Evolutionary conservation across 306 rosid species (phyloP).

Genomic region (Coriaria nepalensis): DNA sequence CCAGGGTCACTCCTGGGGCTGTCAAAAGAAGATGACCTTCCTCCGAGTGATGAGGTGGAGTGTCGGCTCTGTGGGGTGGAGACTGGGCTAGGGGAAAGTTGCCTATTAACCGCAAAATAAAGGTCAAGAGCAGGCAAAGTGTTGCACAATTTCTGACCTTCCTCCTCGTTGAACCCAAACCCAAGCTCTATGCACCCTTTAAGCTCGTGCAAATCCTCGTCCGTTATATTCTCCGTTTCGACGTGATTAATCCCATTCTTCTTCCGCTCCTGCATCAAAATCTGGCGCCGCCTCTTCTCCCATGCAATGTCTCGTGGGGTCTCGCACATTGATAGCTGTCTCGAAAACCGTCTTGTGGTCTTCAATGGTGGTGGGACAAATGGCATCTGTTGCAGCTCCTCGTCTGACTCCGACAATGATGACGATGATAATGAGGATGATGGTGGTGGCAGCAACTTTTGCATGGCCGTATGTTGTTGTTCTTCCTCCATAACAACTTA

Average conservation of each 20-base stretch:
- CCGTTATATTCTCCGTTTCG: slow-evolving; percentile 26
- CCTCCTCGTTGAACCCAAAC: slow-evolving; percentile 85
- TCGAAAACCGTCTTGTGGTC: slow-evolving; percentile 30
- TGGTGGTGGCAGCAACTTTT: background rate
- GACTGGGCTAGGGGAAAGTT: slow-evolving; percentile 32
- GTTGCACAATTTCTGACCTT: slow-evolving; percentile 51
- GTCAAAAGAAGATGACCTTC: slow-evolving; percentile 30
- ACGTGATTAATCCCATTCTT: slow-evolving; percentile 15
- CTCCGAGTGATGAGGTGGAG: slow-evolving; percentile 35
- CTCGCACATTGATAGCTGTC: slow-evolving; percentile 48
- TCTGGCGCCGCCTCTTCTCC: slow-evolving; percentile 59
- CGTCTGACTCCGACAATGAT: slow-evolving; percentile 17
- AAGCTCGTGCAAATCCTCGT: slow-evolving; percentile 67
- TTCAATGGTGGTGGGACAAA: slow-evolving; percentile 25
- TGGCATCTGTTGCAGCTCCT: slow-evolving; percentile 33
- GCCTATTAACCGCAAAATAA: slow-evolving; percentile 78
- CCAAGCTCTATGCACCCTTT: slow-evolving; percentile 82
- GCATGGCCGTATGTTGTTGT: background rate
- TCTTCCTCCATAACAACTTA: slow-evolving; percentile 1
- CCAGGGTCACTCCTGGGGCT: slow-evolving; percentile 46
- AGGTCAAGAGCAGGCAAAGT: slow-evolving; percentile 93
- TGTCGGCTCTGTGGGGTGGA: slow-evolving; percentile 40
- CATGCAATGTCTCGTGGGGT: slow-evolving; percentile 49
- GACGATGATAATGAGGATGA: slow-evolving; percentile 10
- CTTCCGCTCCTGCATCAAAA: slow-evolving; percentile 32